A percentile compares a stretch with the other conserved stretches of the same genome.
phyloP scores from a whole-genome alignment of 805 yeast species.

The Pichia californica region DNA sequence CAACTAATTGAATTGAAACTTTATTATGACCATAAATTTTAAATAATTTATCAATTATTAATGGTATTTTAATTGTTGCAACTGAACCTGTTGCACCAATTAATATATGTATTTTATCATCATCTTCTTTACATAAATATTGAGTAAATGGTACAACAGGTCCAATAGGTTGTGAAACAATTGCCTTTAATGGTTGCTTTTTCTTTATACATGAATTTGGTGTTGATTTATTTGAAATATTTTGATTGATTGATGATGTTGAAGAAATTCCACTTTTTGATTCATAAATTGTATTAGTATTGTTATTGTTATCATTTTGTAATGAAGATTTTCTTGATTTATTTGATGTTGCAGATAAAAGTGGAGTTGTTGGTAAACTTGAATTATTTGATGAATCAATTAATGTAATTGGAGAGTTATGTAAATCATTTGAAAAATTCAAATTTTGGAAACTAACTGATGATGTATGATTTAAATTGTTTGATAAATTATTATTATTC shows the following conservation, averaged over 20 bases:
- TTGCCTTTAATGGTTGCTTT: constrained; percentile 36
- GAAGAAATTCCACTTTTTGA: constrained; percentile 10
- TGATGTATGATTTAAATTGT: too few species aligned
- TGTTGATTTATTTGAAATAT: constrained; percentile 9
- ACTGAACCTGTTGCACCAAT: constrained; percentile 95
- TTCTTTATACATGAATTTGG: constrained; percentile 9
- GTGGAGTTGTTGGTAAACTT: constrained; percentile 3
- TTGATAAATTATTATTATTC: too few species aligned
- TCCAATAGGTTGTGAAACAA: constrained; percentile 50
- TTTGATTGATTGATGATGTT: constrained; percentile 4
- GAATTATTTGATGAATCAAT: too few species aligned
- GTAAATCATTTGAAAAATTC: too few species aligned
- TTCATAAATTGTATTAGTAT: too few species aligned
- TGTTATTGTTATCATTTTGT: not conserved
- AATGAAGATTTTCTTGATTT: constrained; percentile 8
- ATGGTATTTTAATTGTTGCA: constrained; percentile 89
- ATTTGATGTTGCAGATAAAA: not conserved
- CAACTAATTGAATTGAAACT: constrained; percentile 78
- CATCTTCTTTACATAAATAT: constrained; percentile 66
- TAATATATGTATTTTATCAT: constrained; percentile 78
- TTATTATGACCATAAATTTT: constrained; percentile 69
- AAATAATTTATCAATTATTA: constrained; percentile 79
- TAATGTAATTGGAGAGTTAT: too few species aligned
- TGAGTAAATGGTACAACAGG: constrained; percentile 73
- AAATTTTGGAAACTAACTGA: too few species aligned